Percentiles rank a stretch among this genome's conserved stretches.
Evolutionary conservation across 1,139 yeast genomes (phyloP).

Genomic region (Wickerhamomyces sp.): DNA sequence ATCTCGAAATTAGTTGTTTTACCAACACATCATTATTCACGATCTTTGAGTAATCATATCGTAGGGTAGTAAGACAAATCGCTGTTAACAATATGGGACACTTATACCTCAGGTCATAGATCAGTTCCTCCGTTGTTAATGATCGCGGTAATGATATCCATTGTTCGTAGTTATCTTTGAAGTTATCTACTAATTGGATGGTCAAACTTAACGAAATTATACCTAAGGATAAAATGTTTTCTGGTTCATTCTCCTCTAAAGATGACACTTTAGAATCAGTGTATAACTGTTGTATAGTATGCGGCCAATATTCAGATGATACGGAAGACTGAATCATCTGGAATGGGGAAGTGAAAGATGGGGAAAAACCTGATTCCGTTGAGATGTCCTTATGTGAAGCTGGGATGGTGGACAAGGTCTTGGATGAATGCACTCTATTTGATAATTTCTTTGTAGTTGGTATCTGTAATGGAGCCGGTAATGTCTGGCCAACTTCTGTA

Average conservation of each 20-base stretch:
- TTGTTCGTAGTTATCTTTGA: conserved; percentile 59
- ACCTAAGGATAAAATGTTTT: conserved; percentile 28
- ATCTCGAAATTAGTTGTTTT: conserved; percentile 10
- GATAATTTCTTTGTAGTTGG: neutral
- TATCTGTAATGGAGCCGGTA: neutral
- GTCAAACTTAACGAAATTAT: conserved; percentile 45
- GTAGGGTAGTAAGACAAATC: conserved; percentile 42
- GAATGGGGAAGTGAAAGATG: conserved; percentile 19
- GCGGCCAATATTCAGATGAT: conserved; percentile 13
- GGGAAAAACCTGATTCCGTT: conserved; percentile 6
- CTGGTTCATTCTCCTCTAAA: conserved; percentile 16
- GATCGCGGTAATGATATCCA: conserved; percentile 74
- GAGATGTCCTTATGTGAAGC: conserved; percentile 3
- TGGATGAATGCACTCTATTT: too few relatives aligned
- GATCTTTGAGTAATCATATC: conserved; percentile 15
- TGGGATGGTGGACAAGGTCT: too few relatives aligned
- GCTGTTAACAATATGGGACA: conserved; percentile 64
- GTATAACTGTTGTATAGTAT: conserved; percentile 21
- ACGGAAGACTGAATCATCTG: conserved; percentile 16
- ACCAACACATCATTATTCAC: conserved; percentile 15
- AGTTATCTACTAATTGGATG: conserved; percentile 44
- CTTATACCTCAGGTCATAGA: conserved; percentile 46
- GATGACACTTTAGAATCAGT: conserved; percentile 11
- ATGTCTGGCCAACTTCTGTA: neutral
- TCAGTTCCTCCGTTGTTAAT: conserved; percentile 44